Percentiles rank a stretch among this genome's conserved stretches.
phyloP scores from a whole-genome alignment of 2,329 filamentous ascomycete species.

The Pseudogymnoascus sp. region DNA sequence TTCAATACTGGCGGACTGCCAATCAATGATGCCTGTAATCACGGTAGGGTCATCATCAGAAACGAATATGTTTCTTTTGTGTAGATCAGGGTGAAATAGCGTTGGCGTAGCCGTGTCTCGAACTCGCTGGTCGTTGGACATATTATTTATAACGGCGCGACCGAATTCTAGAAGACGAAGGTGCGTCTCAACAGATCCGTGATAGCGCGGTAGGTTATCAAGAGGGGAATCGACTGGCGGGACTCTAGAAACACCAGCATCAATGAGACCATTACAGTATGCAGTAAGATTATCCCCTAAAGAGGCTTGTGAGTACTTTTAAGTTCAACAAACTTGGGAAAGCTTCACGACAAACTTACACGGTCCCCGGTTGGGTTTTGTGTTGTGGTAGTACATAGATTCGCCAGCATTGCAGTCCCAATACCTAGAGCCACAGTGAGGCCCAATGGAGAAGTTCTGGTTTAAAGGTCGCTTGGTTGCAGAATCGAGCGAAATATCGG shows the following conservation, averaged over 20 bases:
- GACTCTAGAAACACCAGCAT: slow-evolving; percentile 32
- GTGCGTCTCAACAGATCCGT: slow-evolving; percentile 31
- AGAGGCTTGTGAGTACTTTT: slow-evolving; percentile 17
- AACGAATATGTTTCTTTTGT: slow-evolving; percentile 38
- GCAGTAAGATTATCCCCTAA: slow-evolving; percentile 30
- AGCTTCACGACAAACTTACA: slow-evolving; percentile 28
- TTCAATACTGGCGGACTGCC: slow-evolving; percentile 35
- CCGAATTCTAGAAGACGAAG: slow-evolving; percentile 27
- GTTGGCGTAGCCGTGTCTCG: slow-evolving; percentile 26
- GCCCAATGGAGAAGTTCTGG: slow-evolving; percentile 12
- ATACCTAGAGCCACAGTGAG: not conserved
- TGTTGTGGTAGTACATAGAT: slow-evolving; percentile 29
- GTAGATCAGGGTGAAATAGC: slow-evolving; percentile 34
- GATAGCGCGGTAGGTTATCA: slow-evolving; percentile 26
- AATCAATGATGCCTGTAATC: slow-evolving; percentile 36
- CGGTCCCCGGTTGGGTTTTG: slow-evolving; percentile 31
- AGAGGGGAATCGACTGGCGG: slow-evolving; percentile 21
- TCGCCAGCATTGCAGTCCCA: slow-evolving; percentile 28
- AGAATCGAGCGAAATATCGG: slow-evolving; percentile 12
- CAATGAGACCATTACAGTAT: slow-evolving; percentile 33
- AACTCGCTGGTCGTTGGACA: slow-evolving; percentile 26
- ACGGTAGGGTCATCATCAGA: slow-evolving; percentile 31
- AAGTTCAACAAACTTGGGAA: slow-evolving; percentile 1
- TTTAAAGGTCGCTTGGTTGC: slow-evolving; percentile 12
- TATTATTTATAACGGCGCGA: slow-evolving; percentile 26